These are phyloP conservation scores for Eimeria acervulina DNA, from an alignment of 169 alveolate genomes.

Conservation along the genomic window DNA sequence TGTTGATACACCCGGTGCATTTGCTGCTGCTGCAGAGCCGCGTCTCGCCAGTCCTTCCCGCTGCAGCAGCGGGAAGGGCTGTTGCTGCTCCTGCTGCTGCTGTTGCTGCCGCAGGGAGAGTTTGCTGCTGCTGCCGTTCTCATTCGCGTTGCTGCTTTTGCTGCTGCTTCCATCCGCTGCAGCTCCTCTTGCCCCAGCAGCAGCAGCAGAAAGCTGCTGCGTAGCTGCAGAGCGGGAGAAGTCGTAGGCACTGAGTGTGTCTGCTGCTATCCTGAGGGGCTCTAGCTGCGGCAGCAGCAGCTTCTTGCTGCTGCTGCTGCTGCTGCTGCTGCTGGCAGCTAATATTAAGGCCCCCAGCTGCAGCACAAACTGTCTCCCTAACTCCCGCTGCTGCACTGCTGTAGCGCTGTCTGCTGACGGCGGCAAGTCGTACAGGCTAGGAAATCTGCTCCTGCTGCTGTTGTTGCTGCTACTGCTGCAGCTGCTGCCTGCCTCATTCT, in stretches of 20 bases:
- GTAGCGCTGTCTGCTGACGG: constrained; percentile 22
- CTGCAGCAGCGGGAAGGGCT: no score
- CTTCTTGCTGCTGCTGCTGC: constrained; percentile 45
- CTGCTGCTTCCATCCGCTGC: constrained; percentile 4
- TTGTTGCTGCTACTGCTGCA: constrained; percentile 8
- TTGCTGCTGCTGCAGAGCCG: background rate
- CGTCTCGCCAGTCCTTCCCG: background rate
- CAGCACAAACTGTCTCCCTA: constrained; percentile 20
- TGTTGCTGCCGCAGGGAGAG: background rate
- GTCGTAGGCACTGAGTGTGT: background rate
- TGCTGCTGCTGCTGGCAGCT: constrained; percentile 36
- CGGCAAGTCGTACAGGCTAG: background rate
- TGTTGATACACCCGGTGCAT: background rate
- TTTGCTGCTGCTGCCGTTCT: no score
- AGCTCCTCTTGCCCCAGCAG: background rate
- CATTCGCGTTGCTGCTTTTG: background rate
- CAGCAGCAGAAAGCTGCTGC: background rate
- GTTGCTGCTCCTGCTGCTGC: constrained; percentile 22
- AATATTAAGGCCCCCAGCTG: constrained; percentile 19
- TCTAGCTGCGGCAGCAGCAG: constrained; percentile 52
- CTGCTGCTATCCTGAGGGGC: constrained; percentile 39
- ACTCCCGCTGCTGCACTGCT: constrained; percentile 45
- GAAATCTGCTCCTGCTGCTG: constrained; percentile 12
- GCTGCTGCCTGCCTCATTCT: background rate
- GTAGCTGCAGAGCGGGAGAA: constrained; percentile 21